Conservation (phyloP, 768 basidiomycete species). For the Ramaria rubella region DNA sequence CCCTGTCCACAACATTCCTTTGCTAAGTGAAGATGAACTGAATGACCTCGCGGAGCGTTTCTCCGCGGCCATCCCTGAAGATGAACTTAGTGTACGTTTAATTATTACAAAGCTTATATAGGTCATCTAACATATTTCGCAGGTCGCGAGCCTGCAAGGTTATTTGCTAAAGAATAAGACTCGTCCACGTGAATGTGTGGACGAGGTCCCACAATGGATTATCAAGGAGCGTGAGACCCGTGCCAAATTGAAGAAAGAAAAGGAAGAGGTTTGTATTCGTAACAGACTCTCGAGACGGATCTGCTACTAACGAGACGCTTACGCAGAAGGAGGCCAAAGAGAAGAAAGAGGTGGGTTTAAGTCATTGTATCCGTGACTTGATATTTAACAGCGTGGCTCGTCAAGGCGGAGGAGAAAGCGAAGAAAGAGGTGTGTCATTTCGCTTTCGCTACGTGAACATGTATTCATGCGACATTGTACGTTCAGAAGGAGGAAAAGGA, state of each 20-base stretch:
- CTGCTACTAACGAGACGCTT: constrained; percentile 7
- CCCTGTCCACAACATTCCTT: constrained; percentile 51
- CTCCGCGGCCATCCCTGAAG: constrained; percentile 76
- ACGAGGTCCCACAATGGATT: constrained; percentile 71
- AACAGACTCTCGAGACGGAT: not conserved
- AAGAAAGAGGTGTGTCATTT: constrained; percentile 47
- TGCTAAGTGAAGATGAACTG: constrained; percentile 72
- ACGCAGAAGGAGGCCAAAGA: constrained; percentile 72
- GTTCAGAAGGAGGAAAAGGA: constrained; percentile 12
- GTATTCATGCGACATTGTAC: not conserved
- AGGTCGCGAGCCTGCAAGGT: constrained; percentile 82
- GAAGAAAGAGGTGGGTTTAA: constrained; percentile 52
- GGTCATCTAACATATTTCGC: not conserved
- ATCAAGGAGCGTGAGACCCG: constrained; percentile 75
- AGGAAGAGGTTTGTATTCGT: constrained; percentile 40
- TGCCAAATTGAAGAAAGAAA: constrained; percentile 76
- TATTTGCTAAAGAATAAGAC: constrained; percentile 88
- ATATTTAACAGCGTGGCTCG: not conserved
- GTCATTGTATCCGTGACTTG: constrained; percentile 5
- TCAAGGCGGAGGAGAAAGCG: constrained; percentile 52
- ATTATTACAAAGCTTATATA: not conserved
- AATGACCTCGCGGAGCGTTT: constrained; percentile 73
- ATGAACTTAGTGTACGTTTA: constrained; percentile 72
- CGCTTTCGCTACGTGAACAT: not conserved
- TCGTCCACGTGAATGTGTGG: constrained; percentile 78